Evolutionary conservation across 768 basidiomycete genomes (phyloP).

Genomic region (Dictyophora rubrovolvata): DNA sequence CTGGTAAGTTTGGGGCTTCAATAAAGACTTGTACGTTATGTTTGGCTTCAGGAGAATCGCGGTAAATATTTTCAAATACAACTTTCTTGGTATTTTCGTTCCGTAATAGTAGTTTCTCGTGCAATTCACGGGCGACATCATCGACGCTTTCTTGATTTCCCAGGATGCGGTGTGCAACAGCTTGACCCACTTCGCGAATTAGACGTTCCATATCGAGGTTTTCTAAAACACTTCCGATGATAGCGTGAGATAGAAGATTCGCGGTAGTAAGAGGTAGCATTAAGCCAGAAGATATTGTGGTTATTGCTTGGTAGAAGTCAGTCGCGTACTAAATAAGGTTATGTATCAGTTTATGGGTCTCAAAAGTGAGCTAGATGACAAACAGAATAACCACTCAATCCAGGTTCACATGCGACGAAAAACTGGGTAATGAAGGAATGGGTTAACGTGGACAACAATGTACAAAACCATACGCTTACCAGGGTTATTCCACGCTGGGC

Average conservation of each 20-base stretch:
- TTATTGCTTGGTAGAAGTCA: slow-evolving; percentile 91
- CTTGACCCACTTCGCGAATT: slow-evolving; percentile 87
- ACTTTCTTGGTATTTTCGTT: slow-evolving; percentile 98
- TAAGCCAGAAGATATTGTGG: slow-evolving; percentile 84
- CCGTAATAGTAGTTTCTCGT: slow-evolving; percentile 79
- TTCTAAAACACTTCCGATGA: slow-evolving; percentile 92
- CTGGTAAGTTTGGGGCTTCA: slow-evolving; percentile 54
- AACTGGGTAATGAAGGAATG: slow-evolving; percentile 42
- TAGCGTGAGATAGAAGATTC: slow-evolving; percentile 88
- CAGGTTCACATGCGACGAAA: slow-evolving; percentile 98
- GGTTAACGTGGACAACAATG: background rate
- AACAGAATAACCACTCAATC: slow-evolving; percentile 84
- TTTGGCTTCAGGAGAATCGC: slow-evolving; percentile 75
- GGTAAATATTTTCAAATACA: slow-evolving; percentile 93
- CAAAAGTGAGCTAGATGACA: slow-evolving; percentile 18
- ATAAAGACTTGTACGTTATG: slow-evolving; percentile 88
- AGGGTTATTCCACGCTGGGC: slow-evolving; percentile 84
- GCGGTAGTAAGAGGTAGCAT: slow-evolving; percentile 97
- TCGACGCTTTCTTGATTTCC: slow-evolving; percentile 94
- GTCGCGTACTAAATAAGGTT: slow-evolving; percentile 58
- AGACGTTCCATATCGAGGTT: slow-evolving; percentile 98
- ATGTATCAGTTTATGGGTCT: background rate
- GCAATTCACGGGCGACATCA: slow-evolving; percentile 89
- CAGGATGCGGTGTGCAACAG: slow-evolving; percentile 85
- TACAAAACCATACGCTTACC: slow-evolving; percentile 34